These are phyloP conservation scores for Suillus alpinus DNA, from an alignment of 768 basidiomycete species.

Conservation along the genomic window DNA sequence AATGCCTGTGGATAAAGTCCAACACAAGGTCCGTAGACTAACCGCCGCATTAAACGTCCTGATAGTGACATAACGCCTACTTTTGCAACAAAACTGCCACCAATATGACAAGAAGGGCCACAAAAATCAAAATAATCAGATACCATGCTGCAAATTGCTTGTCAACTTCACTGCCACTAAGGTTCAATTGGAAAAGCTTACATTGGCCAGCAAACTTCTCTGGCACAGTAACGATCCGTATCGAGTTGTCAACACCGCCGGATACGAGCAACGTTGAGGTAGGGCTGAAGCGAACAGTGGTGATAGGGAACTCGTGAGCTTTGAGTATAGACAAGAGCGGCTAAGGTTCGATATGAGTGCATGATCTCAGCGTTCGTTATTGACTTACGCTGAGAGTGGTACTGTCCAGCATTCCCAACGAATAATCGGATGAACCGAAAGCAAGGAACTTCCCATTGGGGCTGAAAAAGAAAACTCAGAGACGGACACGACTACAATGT, in stretches of 20 bases:
- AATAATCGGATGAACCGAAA: constrained; percentile 84
- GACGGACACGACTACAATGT: constrained; percentile 3
- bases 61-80: constrained; percentile 1
- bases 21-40: constrained; percentile 1
- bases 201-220: constrained; percentile 47
- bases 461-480: constrained; percentile 37
- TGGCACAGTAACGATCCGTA: constrained; percentile 79
- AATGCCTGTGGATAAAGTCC: constrained; percentile 2
- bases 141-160: constrained; percentile 34
- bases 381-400: constrained; percentile 66
- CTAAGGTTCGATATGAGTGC: constrained; percentile 38
- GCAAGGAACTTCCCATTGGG: constrained; percentile 79
- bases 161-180: constrained; percentile 7
- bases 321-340: constrained; percentile 85
- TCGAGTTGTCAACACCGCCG: constrained; percentile 86
- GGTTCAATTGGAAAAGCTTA: constrained; percentile 35
- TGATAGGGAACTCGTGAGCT: constrained; percentile 93
- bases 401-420: constrained; percentile 81
- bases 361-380: background rate
- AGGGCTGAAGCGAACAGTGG: constrained; percentile 86
- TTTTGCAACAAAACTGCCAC: constrained; percentile 40
- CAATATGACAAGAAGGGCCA: constrained; percentile 42
- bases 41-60: background rate
- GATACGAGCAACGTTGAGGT: constrained; percentile 77
- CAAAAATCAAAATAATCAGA: constrained; percentile 36